Percentiles rank a stretch among this genome's conserved stretches.
Evolutionary conservation across 345 rosid genomes (phyloP).

Genomic region (Arabis alpina): DNA sequence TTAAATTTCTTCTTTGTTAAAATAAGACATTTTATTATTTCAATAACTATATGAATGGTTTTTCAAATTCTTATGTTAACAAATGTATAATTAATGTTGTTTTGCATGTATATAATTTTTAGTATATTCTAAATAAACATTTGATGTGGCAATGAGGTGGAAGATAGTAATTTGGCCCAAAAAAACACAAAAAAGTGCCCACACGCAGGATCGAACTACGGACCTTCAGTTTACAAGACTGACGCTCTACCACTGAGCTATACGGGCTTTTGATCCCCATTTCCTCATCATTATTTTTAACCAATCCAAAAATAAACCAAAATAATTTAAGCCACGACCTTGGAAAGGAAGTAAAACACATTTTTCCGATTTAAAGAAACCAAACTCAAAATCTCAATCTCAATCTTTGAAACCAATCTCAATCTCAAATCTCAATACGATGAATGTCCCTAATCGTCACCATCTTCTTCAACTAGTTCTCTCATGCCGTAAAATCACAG

Average conservation of each 20-base stretch:
- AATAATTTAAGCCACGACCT: not conserved
- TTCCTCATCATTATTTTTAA: fast-evolving
- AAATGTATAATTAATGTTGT: too few species aligned
- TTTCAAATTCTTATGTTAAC: too few species aligned
- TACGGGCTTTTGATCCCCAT: slow-evolving; percentile 47
- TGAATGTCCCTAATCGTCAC: slow-evolving; percentile 43
- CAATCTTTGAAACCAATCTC: slow-evolving; percentile 1
- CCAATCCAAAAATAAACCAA: too few species aligned
- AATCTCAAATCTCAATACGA: slow-evolving; percentile 5
- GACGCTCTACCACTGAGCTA: slow-evolving; percentile 96
- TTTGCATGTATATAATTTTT: too few species aligned
- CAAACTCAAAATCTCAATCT: not conserved
- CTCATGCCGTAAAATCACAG: slow-evolving; percentile 84
- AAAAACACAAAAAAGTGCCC: slow-evolving; percentile 50
- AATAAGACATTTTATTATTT: too few species aligned
- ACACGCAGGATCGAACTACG: slow-evolving; percentile 79
- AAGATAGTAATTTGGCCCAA: too few species aligned
- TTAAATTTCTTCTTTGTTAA: too few species aligned
- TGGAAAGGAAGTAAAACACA: slow-evolving; percentile 5
- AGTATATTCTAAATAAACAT: too few species aligned
- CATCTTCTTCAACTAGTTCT: slow-evolving; percentile 81
- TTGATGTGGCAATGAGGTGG: too few species aligned
- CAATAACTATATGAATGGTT: too few species aligned
- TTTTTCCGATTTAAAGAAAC: not conserved
- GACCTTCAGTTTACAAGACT: slow-evolving; percentile 89